Conservation (phyloP, 163 green algal species). For the Chloroidium sp. region DNA sequence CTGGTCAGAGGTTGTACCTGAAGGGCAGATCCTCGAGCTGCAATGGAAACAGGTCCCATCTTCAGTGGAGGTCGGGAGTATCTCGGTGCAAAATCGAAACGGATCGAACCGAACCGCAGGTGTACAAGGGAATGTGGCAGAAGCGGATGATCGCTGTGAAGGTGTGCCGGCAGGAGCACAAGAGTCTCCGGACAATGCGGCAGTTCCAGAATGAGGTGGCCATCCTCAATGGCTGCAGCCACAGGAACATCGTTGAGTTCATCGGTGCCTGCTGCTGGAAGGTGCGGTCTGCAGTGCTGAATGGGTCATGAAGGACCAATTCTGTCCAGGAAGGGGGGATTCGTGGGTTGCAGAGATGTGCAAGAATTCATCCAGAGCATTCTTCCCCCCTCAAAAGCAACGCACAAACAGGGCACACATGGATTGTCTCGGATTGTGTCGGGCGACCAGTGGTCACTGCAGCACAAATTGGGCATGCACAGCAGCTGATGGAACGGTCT, state of each 20-base stretch:
- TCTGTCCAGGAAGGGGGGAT: background rate
- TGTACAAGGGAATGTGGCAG: conserved; percentile 9
- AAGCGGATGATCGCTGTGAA: conserved; percentile 6
- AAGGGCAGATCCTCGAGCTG: background rate
- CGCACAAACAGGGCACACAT: too few species aligned
- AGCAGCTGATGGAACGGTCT: background rate
- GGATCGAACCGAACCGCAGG: background rate
- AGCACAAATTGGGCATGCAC: too few species aligned
- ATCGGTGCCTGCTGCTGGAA: background rate
- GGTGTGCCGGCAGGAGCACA: background rate
- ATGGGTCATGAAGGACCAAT: background rate
- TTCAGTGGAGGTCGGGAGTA: background rate
- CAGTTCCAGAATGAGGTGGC: conserved; percentile 23
- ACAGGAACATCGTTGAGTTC: conserved; percentile 31
- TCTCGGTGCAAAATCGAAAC: background rate
- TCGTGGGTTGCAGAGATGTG: background rate
- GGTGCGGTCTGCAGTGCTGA: background rate
- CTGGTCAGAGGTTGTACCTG: background rate
- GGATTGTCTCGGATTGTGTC: too few species aligned
- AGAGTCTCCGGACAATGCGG: too few species aligned
- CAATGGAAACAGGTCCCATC: background rate
- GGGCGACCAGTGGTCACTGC: too few species aligned
- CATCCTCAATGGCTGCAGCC: conserved; percentile 25
- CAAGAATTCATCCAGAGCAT: background rate
- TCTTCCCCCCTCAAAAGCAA: background rate